Base-by-base conservation (phyloP, 1,139 yeast species). In the Kodamaea sp. region DNA sequence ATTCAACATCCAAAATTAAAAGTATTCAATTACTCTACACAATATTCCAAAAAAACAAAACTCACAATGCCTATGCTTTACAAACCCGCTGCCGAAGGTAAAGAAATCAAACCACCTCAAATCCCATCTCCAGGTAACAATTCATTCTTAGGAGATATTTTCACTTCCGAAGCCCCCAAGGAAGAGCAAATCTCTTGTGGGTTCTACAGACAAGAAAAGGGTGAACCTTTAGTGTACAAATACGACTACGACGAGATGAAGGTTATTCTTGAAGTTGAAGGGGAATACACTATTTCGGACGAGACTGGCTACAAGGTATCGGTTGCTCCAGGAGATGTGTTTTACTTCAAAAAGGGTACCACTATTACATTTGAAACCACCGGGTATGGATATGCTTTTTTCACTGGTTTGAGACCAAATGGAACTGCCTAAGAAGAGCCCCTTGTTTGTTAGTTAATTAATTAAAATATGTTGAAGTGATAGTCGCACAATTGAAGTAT, bases 201-300 rank as follows among this genome's bases (percentile, higher is more conserved):
- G 28, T 80, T 81, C 63, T 81, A 75, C 71, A 73, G 70, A 51
- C 86, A 80, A 61, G 82, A 78, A 55, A 65, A 67, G 43, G 87
- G 87, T 39, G 80, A 77, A 53, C 76, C 83, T 32, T 72, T 81
- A 51, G 84, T 76, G 15, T 81, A 80, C 70, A 61, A 66, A 37
- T 81, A 81, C 60, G 64, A 64, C 52, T 81, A 80, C 58, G 87
- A 81, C 53, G 88, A 81, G 63, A 79, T 78, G 83, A 81, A 81
- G 62, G 69, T 81, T 49, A 71, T 80, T 53, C 63, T 80, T 46
- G 84, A 79, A 54, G 80, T 76, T 38, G 78, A 71, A 53, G 87
- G 87, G 43, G 80, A 76, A 51, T 78, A 76, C 66, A 65, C 65
- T 37, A 67, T 81, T 46, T 53, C 76, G 34, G 88, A 81, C 48